Base-by-base conservation (phyloP, 306 rosid species). In the Alnus glutinosa region DNA sequence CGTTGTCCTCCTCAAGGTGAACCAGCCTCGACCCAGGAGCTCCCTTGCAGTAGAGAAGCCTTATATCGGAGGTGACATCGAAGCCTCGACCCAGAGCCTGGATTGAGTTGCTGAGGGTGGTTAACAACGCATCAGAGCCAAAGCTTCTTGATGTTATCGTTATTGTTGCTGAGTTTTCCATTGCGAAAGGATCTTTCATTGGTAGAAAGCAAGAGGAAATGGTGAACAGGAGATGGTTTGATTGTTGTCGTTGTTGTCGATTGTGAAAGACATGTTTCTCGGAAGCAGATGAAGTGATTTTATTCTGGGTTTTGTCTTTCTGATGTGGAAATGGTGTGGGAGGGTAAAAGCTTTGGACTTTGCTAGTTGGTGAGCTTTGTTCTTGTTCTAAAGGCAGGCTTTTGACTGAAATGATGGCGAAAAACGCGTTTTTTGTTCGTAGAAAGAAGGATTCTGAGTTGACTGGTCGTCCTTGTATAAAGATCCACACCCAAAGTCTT, bases 1-100 rank as follows among this genome's bases (percentile, higher is more conserved):
- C 82, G 1, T 55, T 83, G 34, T 67, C 81, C 57, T 94, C 88
- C 75, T 92, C 92, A 62, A 94, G 86, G 28, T 73, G 86, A 80
- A 92, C 88, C 39, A 92, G 92, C 85, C 92, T 90, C 10, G 94
- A 94, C 80, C 98, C 98, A 77, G 97, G 89, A 36, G 97, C 87
- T 54, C 98, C 98, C 74, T 94, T 94, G 79, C 98, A 94, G 77
- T 94, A 94, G 4, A 94, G 93, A 82, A 94, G 94, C 73, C 98
- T 85, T 78, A 92, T 94, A 89, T 94, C 98, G 19, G 98, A 92
- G 39, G 98, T 90, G 68, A 94, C 97, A 87, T 94, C 98, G 59
- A 94, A 94, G 30, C 98, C 98, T 54, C 98, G 93, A 80, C 98
- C 98, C 59, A 94, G 76, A 82, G 97, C 97, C 85, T 88, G 97